Base-by-base conservation (phyloP, 805 yeast species). In the Suhomyces pyralidae region DNA sequence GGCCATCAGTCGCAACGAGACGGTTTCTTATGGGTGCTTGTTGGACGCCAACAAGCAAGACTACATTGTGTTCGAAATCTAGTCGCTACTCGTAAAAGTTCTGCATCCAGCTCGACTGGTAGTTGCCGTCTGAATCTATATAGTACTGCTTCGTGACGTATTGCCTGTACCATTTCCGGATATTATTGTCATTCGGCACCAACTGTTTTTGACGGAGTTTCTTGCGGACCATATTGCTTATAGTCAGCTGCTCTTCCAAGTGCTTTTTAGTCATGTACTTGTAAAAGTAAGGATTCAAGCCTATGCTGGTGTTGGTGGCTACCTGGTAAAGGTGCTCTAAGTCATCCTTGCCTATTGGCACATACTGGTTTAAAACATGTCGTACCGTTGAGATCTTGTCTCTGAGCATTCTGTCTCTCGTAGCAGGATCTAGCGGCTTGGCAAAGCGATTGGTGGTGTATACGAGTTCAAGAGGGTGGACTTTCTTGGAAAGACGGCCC, bases 11-110 rank as follows among this genome's bases (percentile, higher is more conserved):
- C 54, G 66, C 6, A 40, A 49, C n/a, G 53, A 53, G 2, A 36
- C 53, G 3, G 60, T 66, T 24, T 53, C 65, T 0, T 62, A 67
- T 42, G 79, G 75, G 5, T 74, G 79, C 53, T 53, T 81, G 14
- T 54, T 80, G 34, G 82, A 78, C 55, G 56, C 62, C 7, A 60
- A 72, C 24, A 73, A 63, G 48, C 75, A 70, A 54, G 68, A 72
- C 49, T 79, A 77, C 57, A 56, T 66, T 25, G 68, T 77, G 14
- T 62, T 78, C 36, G 45, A 22, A 24, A 26, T n/a, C 53, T 54
- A 58, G 40, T 59, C 63, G 55, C 53, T 54, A 58, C 38, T 59
- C 64, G 55, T 64, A 68, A 48, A 61, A 64, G 47, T 68, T 62
- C 12, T 56, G 54, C 61, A 68, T 58, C 49, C 67, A 61, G 49